Evolutionary conservation across 805 yeast species (phyloP).

Genomic region (Candida qinlingensis): DNA sequence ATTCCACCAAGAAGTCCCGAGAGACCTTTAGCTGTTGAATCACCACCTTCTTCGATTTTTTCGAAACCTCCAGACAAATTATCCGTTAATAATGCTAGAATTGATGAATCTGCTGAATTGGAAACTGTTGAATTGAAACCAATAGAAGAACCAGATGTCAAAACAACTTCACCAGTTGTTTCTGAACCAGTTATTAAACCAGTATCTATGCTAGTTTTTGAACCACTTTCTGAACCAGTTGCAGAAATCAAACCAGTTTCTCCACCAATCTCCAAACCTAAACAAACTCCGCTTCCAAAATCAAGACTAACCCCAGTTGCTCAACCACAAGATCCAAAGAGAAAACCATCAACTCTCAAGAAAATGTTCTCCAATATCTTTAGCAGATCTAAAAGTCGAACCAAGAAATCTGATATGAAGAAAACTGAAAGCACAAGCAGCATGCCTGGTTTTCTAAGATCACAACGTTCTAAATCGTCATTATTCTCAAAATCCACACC

Average conservation of each 20-base stretch:
- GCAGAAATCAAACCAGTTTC: background rate
- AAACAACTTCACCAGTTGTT: background rate
- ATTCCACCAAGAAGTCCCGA: background rate
- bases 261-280: too few species aligned
- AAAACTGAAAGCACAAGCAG: background rate
- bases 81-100: too few species aligned
- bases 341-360: conserved; percentile 20
- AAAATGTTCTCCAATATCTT: conserved; percentile 15
- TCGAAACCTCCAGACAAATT: background rate
- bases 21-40: background rate
- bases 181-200: background rate
- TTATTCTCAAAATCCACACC: background rate
- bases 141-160: background rate
- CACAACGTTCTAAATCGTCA: background rate
- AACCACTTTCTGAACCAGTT: background rate
- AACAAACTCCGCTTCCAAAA: background rate
- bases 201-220: background rate
- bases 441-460: background rate
- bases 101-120: too few species aligned
- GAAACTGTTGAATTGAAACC: background rate
- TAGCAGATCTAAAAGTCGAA: conserved; percentile 4
- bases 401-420: background rate
- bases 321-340: conserved; percentile 3
- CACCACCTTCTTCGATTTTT: background rate
- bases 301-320: background rate